A percentile compares a stretch with the other conserved stretches of the same genome.
These are phyloP conservation scores for Coniochaeta sp. DNA, from an alignment of 2,329 filamentous ascomycete genomes.

Conservation along the genomic window DNA sequence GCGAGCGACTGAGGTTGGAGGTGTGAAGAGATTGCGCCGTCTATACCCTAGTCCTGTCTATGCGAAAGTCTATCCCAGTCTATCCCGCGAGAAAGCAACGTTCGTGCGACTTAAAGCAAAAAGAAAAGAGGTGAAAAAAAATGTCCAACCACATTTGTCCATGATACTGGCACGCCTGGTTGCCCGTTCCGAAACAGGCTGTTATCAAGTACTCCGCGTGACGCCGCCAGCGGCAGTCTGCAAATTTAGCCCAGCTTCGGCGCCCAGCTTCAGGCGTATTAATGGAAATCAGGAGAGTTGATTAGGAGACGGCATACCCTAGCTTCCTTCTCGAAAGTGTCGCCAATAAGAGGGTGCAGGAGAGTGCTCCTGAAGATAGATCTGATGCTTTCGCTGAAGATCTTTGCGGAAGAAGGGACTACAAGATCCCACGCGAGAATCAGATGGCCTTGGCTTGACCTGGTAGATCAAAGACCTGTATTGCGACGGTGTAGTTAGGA, in stretches of 20 bases:
- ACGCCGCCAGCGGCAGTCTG: background rate
- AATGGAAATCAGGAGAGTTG: background rate
- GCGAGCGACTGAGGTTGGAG: conserved; percentile 40
- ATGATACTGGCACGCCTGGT: background rate
- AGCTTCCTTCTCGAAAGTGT: background rate
- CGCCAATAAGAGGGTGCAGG: background rate
- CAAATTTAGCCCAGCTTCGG: background rate
- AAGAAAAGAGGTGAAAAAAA: too few species aligned
- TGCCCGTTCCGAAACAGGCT: too few species aligned
- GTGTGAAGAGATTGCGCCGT: background rate
- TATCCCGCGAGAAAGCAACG: background rate
- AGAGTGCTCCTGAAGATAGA: background rate
- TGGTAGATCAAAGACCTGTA: conserved; percentile 15
- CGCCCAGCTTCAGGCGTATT: background rate
- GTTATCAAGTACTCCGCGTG: background rate
- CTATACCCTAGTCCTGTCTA: background rate
- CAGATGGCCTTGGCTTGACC: conserved; percentile 9
- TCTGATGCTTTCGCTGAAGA: background rate
- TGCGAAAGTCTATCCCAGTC: conserved; percentile 2
- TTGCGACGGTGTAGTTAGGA: background rate
- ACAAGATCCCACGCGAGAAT: background rate
- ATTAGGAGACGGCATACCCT: background rate
- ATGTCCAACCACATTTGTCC: background rate
- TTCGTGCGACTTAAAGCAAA: too few species aligned
- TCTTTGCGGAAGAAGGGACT: background rate